phyloP scores from a whole-genome alignment of 1,139 yeast species.

The Arxiozyma slooffiae region DNA sequence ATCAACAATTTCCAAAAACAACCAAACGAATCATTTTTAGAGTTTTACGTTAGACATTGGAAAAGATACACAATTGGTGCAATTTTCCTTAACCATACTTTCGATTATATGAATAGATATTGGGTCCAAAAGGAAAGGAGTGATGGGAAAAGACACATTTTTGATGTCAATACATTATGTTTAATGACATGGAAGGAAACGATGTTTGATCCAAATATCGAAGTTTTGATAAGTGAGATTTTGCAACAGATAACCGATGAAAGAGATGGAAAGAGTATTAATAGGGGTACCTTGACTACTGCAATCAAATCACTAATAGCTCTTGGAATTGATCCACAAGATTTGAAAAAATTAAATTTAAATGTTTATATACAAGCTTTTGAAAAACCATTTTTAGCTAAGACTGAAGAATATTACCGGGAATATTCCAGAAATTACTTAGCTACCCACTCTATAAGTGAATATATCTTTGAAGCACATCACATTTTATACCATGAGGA shows the following conservation, averaged over 20 bases:
- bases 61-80: constrained; percentile 86
- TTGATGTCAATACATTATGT: constrained; percentile 83
- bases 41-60: constrained; percentile 84
- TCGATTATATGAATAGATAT: constrained; percentile 90
- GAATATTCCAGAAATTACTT: constrained; percentile 62
- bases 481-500: constrained; percentile 74
- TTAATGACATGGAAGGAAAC: constrained; percentile 80
- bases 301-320: constrained; percentile 79
- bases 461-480: constrained; percentile 82
- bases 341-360: constrained; percentile 74
- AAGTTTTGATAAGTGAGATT: constrained; percentile 55
- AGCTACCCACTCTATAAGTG: constrained; percentile 70
- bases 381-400: constrained; percentile 64
- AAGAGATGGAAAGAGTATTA: constrained; percentile 69
- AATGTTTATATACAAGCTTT: constrained; percentile 73
- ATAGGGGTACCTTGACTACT: constrained; percentile 55
- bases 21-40: constrained; percentile 60
- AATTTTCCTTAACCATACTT: constrained; percentile 81
- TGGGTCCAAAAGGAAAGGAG: constrained; percentile 97
- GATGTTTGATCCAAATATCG: constrained; percentile 61
- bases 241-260: constrained; percentile 67
- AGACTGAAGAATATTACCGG: constrained; percentile 64
- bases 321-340: constrained; percentile 68
- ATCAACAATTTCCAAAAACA: constrained; percentile 40
- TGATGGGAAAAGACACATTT: constrained; percentile 86